Conservation (phyloP, 2,329 filamentous ascomycete genomes). For the Exophiala calicioides region DNA sequence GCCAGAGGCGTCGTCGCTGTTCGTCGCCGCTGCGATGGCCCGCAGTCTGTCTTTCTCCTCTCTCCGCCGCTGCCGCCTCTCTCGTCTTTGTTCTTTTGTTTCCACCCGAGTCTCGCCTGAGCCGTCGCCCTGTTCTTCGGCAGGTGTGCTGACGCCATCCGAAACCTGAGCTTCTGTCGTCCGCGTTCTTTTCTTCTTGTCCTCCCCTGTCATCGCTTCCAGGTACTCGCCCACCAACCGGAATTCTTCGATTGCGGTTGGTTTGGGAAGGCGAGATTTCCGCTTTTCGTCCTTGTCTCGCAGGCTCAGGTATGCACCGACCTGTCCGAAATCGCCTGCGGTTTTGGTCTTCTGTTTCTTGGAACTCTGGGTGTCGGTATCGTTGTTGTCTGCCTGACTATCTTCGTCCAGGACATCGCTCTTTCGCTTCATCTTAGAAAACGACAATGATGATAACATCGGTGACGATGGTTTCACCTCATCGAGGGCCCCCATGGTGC, state of each 20-base stretch:
- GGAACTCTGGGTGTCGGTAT: background rate
- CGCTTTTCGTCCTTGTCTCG: slow-evolving; percentile 25
- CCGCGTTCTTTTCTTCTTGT: slow-evolving; percentile 14
- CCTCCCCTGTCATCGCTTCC: slow-evolving; percentile 16
- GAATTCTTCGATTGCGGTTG: slow-evolving; percentile 27
- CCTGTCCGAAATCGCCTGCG: slow-evolving; percentile 21
- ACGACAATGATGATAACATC: background rate
- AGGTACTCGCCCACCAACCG: slow-evolving; percentile 26
- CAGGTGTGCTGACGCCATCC: background rate
- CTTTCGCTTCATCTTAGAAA: slow-evolving; percentile 25
- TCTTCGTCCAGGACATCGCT: slow-evolving; percentile 24
- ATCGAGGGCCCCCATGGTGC: slow-evolving; percentile 58
- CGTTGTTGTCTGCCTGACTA: slow-evolving; percentile 4
- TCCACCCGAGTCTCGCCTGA: slow-evolving; percentile 7
- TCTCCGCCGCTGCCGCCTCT: slow-evolving; percentile 22
- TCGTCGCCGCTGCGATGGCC: background rate
- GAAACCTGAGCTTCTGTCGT: slow-evolving; percentile 2
- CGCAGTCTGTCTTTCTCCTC: slow-evolving; percentile 21
- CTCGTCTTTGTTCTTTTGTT: slow-evolving; percentile 29
- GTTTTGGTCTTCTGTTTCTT: slow-evolving; percentile 17
- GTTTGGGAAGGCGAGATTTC: slow-evolving; percentile 8
- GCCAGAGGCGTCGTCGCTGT: background rate
- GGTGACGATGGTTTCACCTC: slow-evolving; percentile 25
- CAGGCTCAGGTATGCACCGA: slow-evolving; percentile 20
- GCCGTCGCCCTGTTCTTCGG: background rate